phyloP scores from a whole-genome alignment of 78 protist genomes.

The Chrysochromulina tobinii region DNA sequence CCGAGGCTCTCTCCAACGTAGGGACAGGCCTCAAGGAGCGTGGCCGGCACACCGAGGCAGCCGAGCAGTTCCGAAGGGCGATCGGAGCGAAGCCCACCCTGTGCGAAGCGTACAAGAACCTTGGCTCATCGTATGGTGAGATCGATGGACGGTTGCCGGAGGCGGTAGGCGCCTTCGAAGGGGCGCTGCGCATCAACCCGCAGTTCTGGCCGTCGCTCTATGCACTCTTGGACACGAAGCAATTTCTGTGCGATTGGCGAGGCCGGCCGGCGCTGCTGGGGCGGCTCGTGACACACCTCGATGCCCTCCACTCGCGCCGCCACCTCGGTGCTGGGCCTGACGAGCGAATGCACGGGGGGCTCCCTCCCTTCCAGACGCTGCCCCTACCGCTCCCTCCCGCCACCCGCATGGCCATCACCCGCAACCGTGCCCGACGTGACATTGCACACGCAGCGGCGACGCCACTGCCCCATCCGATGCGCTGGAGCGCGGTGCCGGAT shows the following conservation, averaged over 20 bases:
- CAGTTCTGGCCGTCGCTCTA: neutral
- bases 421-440: neutral
- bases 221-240: neutral
- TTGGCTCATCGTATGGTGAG: neutral
- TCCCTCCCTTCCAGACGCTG: neutral
- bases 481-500: neutral
- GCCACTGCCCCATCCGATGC: neutral
- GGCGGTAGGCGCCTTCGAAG: neutral
- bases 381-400: neutral
- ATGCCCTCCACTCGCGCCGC: neutral
- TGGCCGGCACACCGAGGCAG: neutral
- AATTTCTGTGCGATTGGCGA: neutral
- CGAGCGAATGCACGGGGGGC: neutral
- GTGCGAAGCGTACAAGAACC: constrained; percentile 10
- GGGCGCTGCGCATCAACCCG: neutral
- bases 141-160: neutral
- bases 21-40: neutral
- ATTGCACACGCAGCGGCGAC: neutral
- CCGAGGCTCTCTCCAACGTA: neutral
- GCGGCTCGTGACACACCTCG: neutral
- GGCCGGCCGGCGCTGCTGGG: neutral
- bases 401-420: neutral
- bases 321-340: neutral
- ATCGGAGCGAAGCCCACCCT: neutral
- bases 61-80: neutral